Percentiles rank a stretch among this genome's conserved stretches.
These are phyloP conservation scores for Cryptococcus sp. DNA, from an alignment of 1,284 basidiomycete genomes.

Conservation along the genomic window DNA sequence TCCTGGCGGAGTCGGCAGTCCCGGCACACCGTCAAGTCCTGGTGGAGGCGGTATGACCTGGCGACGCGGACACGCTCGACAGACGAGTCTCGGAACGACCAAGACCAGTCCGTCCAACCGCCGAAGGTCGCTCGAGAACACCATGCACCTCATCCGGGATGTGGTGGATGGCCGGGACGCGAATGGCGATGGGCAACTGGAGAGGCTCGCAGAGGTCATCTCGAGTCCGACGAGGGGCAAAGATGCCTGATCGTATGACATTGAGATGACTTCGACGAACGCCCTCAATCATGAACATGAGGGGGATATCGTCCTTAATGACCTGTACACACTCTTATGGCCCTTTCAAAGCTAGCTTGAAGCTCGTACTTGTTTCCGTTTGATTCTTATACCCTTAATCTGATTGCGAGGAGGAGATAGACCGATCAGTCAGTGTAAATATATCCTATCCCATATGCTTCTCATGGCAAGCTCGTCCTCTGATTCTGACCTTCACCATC, in stretches of 20 bases:
- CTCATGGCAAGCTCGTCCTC: no score
- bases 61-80: constrained; percentile 71
- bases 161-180: constrained; percentile 71
- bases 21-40: constrained; percentile 54
- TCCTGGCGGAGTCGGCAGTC: neutral
- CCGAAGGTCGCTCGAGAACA: constrained; percentile 89
- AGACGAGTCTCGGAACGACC: constrained; percentile 92
- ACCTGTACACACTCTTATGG: no score
- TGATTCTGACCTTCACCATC: no score
- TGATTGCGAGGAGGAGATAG: no score
- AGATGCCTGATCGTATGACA: neutral
- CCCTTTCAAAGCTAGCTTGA: no score
- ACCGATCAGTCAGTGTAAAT: no score
- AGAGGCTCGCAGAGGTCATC: constrained; percentile 53
- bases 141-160: constrained; percentile 91
- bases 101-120: constrained; percentile 93
- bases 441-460: no score
- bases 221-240: constrained; percentile 41
- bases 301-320: no score
- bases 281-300: no score
- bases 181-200: constrained; percentile 45
- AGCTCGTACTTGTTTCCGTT: no score
- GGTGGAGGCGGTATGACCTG: constrained; percentile 38
- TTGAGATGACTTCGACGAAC: no score
- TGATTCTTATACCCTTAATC: no score